Base-by-base conservation (phyloP, 1,284 basidiomycete genomes). In the Cryptococcus sp. region DNA sequence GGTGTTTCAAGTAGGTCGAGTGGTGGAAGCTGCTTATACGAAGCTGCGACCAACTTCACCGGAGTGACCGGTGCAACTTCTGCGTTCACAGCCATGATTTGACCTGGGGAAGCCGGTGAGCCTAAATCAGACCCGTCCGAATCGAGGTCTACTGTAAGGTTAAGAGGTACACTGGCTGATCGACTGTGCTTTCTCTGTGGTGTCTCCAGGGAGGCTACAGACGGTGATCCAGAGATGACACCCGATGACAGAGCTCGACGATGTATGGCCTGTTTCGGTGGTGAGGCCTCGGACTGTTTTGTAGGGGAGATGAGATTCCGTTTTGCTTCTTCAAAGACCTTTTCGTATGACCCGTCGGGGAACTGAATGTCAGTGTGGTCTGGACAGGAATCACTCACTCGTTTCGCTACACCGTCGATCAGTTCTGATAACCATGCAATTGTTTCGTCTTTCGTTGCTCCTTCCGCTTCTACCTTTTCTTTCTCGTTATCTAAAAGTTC, bases 401-500 rank as follows among this genome's bases (percentile, higher is more conserved):
- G 59, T 52, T 73, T 73, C 52, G 66, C 58, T 0, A 75, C 63
- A 30, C 60, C 60, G 32, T 68, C 65, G 1, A 74, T 58, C 30
- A 68, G 52, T 2, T 58, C 65, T 1, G 58, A 37, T 8, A 71
- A 38, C 66, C 65, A 71, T 1, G 57, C 58, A 0, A 60, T 56
- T n/a, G 59, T 58, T 50, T 67, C 63, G 34, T 66, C 64, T 10
- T 60, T 46, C n/a, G 55, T 59, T 8, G 55, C 64, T 32, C 58
- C 62, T 30, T 56, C 59, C 32, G 47, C 56, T 23, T 60, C 55
- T 5, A 58, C 59, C 32, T 58, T 63, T 42, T 74, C 72, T 57
- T 64, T 66, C 57, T 74, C 73, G 55, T 55, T 63, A 47, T 74
- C 72, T 2, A 76, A 60, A 15, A 77, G 56, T 58, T 77, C 76